Evolutionary conservation across 106 monocot genomes (phyloP), one percentile per base, ranked within the genome.

Genomic region (Dactylorhiza incarnata): DNA sequence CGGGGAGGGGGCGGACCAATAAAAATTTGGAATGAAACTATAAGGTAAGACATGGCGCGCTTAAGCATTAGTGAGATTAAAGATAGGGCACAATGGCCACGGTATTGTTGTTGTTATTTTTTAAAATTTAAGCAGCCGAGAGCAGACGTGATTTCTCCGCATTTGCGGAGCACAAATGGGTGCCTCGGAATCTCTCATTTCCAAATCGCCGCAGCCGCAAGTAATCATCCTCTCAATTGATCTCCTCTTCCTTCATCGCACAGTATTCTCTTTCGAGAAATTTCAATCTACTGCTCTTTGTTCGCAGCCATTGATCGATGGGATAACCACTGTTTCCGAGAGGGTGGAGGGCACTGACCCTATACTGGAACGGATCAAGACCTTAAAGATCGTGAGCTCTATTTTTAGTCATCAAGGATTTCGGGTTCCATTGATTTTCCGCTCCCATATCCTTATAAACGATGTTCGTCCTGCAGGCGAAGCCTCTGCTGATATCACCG

Each of bases 281-380:
- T 74, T 44, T 59, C 45, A 37, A 68, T 23, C 29, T 54, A 22
- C 12, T 9, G 45, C 26, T 26, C 25, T 48, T 29, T 25, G 50
- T 75, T 56, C 9, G 48, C 26, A 45, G 52, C 47, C 68, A 78
- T 74, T 76, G 49, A 54, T 80, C 73, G 93, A 93, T 76, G 87
- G 84, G 81, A 93, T 97, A 79, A 93, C 93, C 79, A 86, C 84
- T 37, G 86, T 97, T 63, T 91, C 91, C 49, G 83, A 93, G 73
- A 75, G 83, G 74, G 69, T 80, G 62, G 87, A 89, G 72, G 87
- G 78, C 72, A 77, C 77, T 19, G 96, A 97, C 75, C 96, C 96
- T 66, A 65, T 97, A 49, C 29, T 87, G 67, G 74, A 81, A 45
- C 85, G 83, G 76, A 70, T 97, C 75, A 80, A 75, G 65, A 59